phyloP scores from a whole-genome alignment of 2,329 filamentous ascomycete species.

The Taxawa tesnikishii region DNA sequence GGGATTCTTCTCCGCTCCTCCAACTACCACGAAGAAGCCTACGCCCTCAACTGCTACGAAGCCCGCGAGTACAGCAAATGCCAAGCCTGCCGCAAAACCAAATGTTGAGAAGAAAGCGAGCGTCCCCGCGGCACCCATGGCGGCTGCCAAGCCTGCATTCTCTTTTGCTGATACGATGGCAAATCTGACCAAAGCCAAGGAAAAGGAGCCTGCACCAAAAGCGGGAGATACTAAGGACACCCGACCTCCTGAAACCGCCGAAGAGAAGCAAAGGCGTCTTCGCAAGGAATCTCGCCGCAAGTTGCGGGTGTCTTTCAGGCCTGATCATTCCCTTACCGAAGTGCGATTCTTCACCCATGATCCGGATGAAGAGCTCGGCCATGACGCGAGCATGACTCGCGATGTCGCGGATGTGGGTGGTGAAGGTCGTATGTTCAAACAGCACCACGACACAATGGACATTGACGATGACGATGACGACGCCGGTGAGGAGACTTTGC shows the following conservation, averaged over 20 bases:
- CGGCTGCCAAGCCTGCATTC: constrained; percentile 19
- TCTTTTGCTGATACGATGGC: constrained; percentile 26
- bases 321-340: constrained; percentile 53
- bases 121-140: constrained; percentile 4
- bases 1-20: constrained; percentile 32
- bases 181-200: constrained; percentile 41
- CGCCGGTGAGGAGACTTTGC: constrained; percentile 38
- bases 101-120: constrained; percentile 9
- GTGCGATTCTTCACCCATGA: constrained; percentile 61
- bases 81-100: constrained; percentile 12
- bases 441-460: constrained; percentile 53
- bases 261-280: constrained; percentile 54
- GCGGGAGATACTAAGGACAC: constrained; percentile 40
- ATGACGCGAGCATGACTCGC: constrained; percentile 54
- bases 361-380: constrained; percentile 55
- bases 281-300: constrained; percentile 61
- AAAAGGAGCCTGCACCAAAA: constrained; percentile 30
- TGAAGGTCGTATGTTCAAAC: constrained; percentile 43
- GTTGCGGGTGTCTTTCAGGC: constrained; percentile 59
- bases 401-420: constrained; percentile 62
- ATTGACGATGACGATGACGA: constrained; percentile 54
- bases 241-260: constrained; percentile 48
- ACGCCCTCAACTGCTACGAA: constrained; percentile 17
- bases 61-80: constrained; percentile 13
- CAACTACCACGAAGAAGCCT: constrained; percentile 33